Base-by-base conservation (phyloP, 2,329 filamentous ascomycete species). In the Neofusicoccum cordaticola region DNA sequence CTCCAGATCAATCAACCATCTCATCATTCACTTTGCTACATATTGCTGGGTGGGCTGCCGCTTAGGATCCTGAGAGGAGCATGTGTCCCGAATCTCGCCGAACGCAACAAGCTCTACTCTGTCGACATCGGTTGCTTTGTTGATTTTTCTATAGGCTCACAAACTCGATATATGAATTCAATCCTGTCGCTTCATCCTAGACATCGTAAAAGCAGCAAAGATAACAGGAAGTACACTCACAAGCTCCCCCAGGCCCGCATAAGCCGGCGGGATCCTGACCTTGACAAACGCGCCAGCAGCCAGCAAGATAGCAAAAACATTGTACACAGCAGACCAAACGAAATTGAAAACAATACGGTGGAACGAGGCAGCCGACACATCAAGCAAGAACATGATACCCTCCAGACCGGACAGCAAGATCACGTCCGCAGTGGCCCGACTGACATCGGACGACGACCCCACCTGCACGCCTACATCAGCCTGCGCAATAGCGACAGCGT, bases 191-290 rank as follows among this genome's bases (percentile, higher is more conserved):
- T 31, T 22, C 45, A 48, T 27, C 45, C 45, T 2, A 22, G 45
- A 75, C 71, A 86, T 70, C 63, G 78, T 75, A 68, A 85, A 77
- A 0, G 87, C 87, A 44, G 83, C 83, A 4, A 79, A 71, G 68
- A 92, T 83, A 3, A 93, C 88, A 0, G 90, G 90, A 71, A 91
- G 64, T 0, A 93, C 87, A 70, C 90, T 92, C 0, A 91, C 88
- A 34, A 93, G 72, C 78, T 93, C 90, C 0, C 90, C 90, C 6
- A 92, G 70, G 0, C 88, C 89, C 0, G 89, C 89, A 80, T 83
- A 91, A 66, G 83, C 77, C 0, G 88, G 88, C 13, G 85, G 83
- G 70, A 88, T 86, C 52, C 85, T 53, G 7, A 53, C 50, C 79
- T 31, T 82, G 77, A 65, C 85, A 72, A 90, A 88, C 0, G 85